These are phyloP conservation scores for Pontederia paniculata DNA, from an alignment of 176 grass and related monocot species.

Conservation along the genomic window DNA sequence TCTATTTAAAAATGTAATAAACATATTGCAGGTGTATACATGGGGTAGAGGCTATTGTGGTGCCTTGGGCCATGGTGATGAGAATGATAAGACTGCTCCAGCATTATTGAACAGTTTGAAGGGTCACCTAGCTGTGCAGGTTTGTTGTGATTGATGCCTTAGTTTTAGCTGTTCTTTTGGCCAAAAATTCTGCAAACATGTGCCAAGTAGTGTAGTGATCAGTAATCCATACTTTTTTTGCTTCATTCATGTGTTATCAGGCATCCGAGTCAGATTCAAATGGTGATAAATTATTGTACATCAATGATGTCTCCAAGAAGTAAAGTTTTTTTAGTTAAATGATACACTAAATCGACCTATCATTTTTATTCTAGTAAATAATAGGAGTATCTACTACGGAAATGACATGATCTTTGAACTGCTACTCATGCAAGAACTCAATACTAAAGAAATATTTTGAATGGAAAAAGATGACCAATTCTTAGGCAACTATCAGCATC, in stretches of 20 bases:
- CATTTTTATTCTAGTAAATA: no score
- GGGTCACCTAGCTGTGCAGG: slow-evolving; percentile 81
- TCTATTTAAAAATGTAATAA: slow-evolving; percentile 3
- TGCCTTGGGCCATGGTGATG: slow-evolving; percentile 92
- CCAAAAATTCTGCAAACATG: neutral
- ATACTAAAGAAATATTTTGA: neutral
- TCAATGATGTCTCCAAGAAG: no score
- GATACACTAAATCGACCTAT: no score
- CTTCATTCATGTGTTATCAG: no score
- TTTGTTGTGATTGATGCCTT: slow-evolving; percentile 27
- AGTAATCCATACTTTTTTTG: no score
- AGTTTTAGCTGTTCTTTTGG: slow-evolving; percentile 11
- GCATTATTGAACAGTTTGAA: slow-evolving; percentile 60
- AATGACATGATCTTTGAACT: no score
- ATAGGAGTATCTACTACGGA: no score
- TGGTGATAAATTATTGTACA: no score
- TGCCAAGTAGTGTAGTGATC: neutral
- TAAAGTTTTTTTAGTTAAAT: no score
- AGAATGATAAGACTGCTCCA: slow-evolving; percentile 93
- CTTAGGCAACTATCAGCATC: no score
- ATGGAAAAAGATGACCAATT: neutral
- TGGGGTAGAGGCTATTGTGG: slow-evolving; percentile 99
- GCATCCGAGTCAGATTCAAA: no score
- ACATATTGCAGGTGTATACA: slow-evolving; percentile 73
- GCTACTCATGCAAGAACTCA: no score